Evolutionary conservation across 208 protist genomes (phyloP), one percentile per base, ranked within the genome.

Genomic region (Crithidia sp.): DNA sequence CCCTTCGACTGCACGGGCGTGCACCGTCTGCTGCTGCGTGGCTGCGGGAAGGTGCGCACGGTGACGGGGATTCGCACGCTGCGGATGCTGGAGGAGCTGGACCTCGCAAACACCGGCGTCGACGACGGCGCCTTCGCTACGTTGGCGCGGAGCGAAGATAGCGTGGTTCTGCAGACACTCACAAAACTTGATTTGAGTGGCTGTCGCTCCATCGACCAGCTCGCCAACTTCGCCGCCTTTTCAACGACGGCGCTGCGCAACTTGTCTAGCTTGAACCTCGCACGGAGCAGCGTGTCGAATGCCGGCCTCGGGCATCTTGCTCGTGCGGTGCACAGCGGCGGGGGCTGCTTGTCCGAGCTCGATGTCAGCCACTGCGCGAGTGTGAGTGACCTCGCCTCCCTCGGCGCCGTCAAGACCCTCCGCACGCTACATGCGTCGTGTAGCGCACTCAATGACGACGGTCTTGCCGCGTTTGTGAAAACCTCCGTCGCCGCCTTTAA

Each of bases 301-400:
- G 14, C 2, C 19, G 66, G 66, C 19, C 19, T 71, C 4, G 40
- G n/a, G 5, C 37, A 62, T 28, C 7, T 71, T 3, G 66, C 66
- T 4, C 54, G 44, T 12, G 66, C 66, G 9, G 66, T 71, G 50
- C 36, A 57, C 37, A 47, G 66, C 54, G 55, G 54, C 8, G 40
- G 36, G 28, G 67, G 45, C 0, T 57, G 41, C 28, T 56, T 86
- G 39, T 69, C 75, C 41, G 77, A 86, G 56, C 50, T 86, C 28
- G 67, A 85, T 50, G 55, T 84, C 28, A 80, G 72, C 58, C 63
- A 68, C n/a, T 84, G 80, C 60, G 55, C 79, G n/a, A 70, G 77
- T 57, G 77, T 85, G 40, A 76, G 65, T 17, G 57, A 74, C 2
- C 50, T 85, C 5, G 77, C 71, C 10, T 67, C 79, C 4, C 76